phyloP scores from a whole-genome alignment of 2,329 filamentous ascomycete genomes.

The Dactylellina cionopaga region DNA sequence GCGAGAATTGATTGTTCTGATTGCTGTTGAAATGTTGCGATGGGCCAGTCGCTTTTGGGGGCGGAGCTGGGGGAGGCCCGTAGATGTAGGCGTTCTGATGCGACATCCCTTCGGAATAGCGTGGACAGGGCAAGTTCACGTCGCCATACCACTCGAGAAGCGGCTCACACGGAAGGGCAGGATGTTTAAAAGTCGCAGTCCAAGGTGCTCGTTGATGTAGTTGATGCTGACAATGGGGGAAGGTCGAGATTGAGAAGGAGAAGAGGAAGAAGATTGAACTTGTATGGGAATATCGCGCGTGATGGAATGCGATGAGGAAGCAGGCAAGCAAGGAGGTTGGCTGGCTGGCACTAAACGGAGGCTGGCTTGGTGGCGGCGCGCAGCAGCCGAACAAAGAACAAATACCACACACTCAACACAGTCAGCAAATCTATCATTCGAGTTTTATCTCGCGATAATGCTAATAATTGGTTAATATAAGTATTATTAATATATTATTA shows the following conservation, averaged over 20 bases:
- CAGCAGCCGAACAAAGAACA: constrained; percentile 1
- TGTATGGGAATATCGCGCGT: constrained; percentile 28
- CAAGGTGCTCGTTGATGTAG: neutral
- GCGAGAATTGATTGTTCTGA: constrained; percentile 48
- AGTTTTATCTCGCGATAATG: no score
- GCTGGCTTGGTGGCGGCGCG: constrained; percentile 4
- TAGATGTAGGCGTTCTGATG: constrained; percentile 52
- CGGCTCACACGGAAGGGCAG: neutral
- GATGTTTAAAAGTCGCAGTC: neutral
- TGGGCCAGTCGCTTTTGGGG: constrained; percentile 44
- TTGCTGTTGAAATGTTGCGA: constrained; percentile 35
- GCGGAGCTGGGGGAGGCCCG: constrained; percentile 48
- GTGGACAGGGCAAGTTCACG: constrained; percentile 18
- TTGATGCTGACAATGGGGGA: neutral
- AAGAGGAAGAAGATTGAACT: constrained; percentile 11
- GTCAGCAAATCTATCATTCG: no score
- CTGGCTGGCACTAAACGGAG: constrained; percentile 7
- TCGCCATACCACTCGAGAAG: constrained; percentile 38
- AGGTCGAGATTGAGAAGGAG: constrained; percentile 1
- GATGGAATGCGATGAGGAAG: constrained; percentile 47
- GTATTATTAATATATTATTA: no score
- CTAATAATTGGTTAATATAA: no score
- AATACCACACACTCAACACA: constrained; percentile 11
- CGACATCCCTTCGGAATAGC: constrained; percentile 42
- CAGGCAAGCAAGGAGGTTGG: constrained; percentile 48